phyloP scores from a whole-genome alignment of 495 filamentous ascomycete genomes.

The Apiosordaria backusii region DNA sequence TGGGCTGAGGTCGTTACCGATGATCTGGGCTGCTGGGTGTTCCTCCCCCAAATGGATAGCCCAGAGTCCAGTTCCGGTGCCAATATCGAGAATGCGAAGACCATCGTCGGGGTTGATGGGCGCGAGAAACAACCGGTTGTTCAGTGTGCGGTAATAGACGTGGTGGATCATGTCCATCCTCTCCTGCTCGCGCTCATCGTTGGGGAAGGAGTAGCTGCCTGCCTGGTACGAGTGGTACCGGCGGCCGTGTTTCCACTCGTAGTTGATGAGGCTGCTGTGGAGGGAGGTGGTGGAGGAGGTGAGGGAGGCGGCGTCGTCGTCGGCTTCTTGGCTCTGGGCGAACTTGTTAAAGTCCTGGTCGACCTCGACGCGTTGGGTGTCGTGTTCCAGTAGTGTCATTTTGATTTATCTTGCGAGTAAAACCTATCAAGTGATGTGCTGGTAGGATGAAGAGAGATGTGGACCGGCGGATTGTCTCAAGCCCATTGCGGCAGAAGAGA shows the following conservation, averaged over 20 bases:
- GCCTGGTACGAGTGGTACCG: constrained; percentile 51
- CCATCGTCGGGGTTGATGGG: constrained; percentile 26
- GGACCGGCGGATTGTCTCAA: too few relatives aligned
- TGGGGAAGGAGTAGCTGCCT: constrained; percentile 54
- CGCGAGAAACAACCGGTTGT: constrained; percentile 39
- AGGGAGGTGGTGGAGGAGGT: constrained; percentile 37
- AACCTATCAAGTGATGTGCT: too few relatives aligned
- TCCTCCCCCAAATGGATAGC: constrained; percentile 28
- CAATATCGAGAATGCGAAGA: constrained; percentile 25
- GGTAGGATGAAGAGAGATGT: too few relatives aligned
- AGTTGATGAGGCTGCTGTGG: constrained; percentile 47
- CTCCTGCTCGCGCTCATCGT: constrained; percentile 59
- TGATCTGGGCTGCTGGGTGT: constrained; percentile 26
- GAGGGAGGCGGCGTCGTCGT: not conserved
- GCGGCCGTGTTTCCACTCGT: constrained; percentile 43
- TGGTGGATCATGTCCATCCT: constrained; percentile 67
- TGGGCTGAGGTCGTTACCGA: constrained; percentile 52
- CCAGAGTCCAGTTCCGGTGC: constrained; percentile 29
- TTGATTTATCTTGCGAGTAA: too few relatives aligned
- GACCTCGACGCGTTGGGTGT: not conserved
- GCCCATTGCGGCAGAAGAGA: too few relatives aligned
- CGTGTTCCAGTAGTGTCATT: not conserved
- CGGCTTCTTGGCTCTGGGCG: not conserved
- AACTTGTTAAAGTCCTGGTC: not conserved
- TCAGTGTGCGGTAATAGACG: constrained; percentile 37